Evolutionary conservation across 192 early-diverging fungal genomes (phyloP), one percentile per base, ranked within the genome.

Genomic region (Polychytrium aggregatum): DNA sequence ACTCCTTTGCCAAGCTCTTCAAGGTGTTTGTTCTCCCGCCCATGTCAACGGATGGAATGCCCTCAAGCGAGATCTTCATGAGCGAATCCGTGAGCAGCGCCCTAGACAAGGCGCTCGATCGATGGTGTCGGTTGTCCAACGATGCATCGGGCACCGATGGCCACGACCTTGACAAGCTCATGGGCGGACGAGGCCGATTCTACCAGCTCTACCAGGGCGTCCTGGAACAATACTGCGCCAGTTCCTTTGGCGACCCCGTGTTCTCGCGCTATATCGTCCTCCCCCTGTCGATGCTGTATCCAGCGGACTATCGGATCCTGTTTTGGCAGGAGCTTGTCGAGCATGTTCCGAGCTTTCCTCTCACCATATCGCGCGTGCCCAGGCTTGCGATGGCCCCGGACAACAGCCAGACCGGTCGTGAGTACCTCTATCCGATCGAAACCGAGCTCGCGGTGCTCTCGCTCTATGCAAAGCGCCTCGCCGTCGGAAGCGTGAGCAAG

Each of bases 151-250:
- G n/a, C n/a, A n/a, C n/a, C n/a, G n/a, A n/a, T n/a, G n/a, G n/a
- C n/a, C n/a, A n/a, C n/a, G n/a, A n/a, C n/a, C n/a, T n/a, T n/a
- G n/a, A n/a, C n/a, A n/a, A n/a, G n/a, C n/a, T n/a, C 5, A n/a
- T 18, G 13, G 57, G 50, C 10, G 54, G 53, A 13, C 4, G 28
- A 0, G 42, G 33, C 0, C n/a, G 45, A 9, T 71, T 71, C 49
- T 68, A 60, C 42, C 47, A 59, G 33, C 27, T 71, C 34, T 71
- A 71, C 41, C 21, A 45, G 17, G 60, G 46, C 22, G 46, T 72
- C 22, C 21, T 68, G 3, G 53, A 60, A 33, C 70, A 66, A 3
- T 72, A 45, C 42, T 28, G 41, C 16, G 57, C 65, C 16, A 46
- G 37, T 21, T 68, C 65, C 21, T 72, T 57, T 43, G 65, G 62